These are phyloP conservation scores for Cytidiella melzeri DNA, from an alignment of 768 basidiomycete species.

Conservation along the genomic window DNA sequence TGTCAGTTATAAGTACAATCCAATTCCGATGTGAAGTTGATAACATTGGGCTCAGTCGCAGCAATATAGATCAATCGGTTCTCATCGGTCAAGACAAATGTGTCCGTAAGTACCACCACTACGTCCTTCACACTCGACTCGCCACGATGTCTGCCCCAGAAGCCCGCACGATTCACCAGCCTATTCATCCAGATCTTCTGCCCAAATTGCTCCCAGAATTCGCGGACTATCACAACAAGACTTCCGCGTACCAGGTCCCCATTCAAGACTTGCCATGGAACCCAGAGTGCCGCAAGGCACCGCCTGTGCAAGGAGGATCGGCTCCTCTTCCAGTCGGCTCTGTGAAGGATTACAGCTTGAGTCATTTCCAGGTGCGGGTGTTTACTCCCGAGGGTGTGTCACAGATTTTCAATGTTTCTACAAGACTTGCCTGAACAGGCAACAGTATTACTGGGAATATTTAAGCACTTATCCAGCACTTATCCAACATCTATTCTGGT, in stretches of 20 bases:
- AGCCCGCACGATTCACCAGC: constrained; percentile 30
- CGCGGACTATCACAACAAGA: constrained; percentile 49
- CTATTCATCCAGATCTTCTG: constrained; percentile 58
- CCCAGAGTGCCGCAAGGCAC: constrained; percentile 45
- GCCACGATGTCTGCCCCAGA: constrained; percentile 8
- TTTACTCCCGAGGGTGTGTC: constrained; percentile 66
- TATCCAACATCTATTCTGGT: too few relatives aligned
- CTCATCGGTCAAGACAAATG: too few relatives aligned
- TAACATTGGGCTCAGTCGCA: too few relatives aligned
- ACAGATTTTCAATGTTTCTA: too few relatives aligned
- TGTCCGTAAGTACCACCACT: too few relatives aligned
- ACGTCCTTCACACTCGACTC: too few relatives aligned
- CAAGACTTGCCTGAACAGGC: too few relatives aligned
- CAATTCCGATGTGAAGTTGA: too few relatives aligned
- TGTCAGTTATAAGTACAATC: too few relatives aligned
- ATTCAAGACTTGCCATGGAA: constrained; percentile 59
- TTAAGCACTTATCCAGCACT: too few relatives aligned
- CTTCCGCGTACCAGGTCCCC: constrained; percentile 39
- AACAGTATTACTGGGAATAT: too few relatives aligned
- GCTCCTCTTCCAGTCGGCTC: constrained; percentile 49
- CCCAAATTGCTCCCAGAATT: constrained; percentile 62
- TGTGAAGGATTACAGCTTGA: constrained; percentile 46
- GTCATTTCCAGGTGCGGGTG: constrained; percentile 49
- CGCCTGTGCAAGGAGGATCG: constrained; percentile 52
- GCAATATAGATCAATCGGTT: too few relatives aligned